These are phyloP conservation scores for Dryas drummondii DNA, from an alignment of 306 rosid species.

Conservation along the genomic window DNA sequence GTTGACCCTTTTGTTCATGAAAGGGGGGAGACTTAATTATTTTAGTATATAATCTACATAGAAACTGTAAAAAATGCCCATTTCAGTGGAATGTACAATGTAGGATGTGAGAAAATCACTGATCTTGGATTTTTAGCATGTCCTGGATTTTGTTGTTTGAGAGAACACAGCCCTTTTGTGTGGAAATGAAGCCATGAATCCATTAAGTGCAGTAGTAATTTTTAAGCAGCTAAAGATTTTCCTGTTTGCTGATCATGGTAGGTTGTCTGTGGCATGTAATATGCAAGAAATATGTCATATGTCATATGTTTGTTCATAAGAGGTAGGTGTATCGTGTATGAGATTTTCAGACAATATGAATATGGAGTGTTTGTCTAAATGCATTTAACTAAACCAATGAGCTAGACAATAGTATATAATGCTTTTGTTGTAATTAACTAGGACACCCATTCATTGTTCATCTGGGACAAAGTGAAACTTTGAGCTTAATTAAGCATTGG, in stretches of 20 bases:
- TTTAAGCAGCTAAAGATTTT: not conserved
- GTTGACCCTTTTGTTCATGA: not conserved
- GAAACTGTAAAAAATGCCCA: too few relatives aligned
- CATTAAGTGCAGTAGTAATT: not conserved
- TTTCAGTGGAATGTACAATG: not conserved
- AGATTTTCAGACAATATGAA: not conserved
- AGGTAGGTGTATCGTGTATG: not conserved
- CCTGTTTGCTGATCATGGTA: not conserved
- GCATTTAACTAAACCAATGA: slow-evolving; percentile 12
- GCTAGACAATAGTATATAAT: not conserved
- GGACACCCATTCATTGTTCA: not conserved
- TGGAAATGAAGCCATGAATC: slow-evolving; percentile 10
- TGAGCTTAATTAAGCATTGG: not conserved
- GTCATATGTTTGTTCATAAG: slow-evolving; percentile 6
- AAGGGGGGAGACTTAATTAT: slow-evolving; percentile 5
- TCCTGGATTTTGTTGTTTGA: slow-evolving; percentile 8
- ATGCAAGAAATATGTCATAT: not conserved
- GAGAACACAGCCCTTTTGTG: not conserved
- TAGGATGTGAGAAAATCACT: not conserved
- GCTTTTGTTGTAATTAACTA: not conserved
- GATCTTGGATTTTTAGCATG: slow-evolving; percentile 15
- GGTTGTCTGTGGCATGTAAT: slow-evolving; percentile 6
- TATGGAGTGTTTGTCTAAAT: not conserved
- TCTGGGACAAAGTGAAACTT: too few relatives aligned
- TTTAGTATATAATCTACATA: not conserved